Conservation (phyloP, 1,139 yeast genomes). For the Blastobotrys persicus region DNA sequence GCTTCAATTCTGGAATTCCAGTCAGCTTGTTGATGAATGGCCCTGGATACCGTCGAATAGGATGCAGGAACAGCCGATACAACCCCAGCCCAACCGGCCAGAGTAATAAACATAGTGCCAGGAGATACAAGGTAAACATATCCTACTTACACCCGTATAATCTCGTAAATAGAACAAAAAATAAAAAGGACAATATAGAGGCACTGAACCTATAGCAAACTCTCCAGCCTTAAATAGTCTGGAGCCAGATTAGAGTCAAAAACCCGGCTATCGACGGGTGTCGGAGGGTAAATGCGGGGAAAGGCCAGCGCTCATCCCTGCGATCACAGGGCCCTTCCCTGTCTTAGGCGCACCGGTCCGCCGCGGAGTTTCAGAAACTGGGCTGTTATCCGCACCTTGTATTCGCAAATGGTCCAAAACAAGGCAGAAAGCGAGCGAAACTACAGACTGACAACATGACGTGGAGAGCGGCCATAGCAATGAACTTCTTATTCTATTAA, state of each 20-base stretch:
- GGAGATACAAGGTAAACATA: conserved; percentile 1
- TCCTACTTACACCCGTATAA: too few species aligned
- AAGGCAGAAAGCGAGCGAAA: too few species aligned
- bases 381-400: not conserved
- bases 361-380: not conserved
- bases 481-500: too few species aligned
- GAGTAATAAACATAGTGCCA: not conserved
- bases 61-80: conserved; percentile 19
- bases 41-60: conserved; percentile 21
- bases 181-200: too few species aligned
- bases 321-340: too few species aligned
- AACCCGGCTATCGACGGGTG: not conserved
- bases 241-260: too few species aligned
- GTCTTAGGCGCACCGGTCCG: not conserved
- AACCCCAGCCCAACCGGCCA: conserved; percentile 7
- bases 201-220: too few species aligned
- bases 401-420: not conserved
- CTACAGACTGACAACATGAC: too few species aligned
- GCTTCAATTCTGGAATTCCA: conserved; percentile 19
- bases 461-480: too few species aligned
- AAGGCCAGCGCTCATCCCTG: too few species aligned
- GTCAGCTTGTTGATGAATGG: conserved; percentile 20
- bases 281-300: not conserved
- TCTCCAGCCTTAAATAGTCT: too few species aligned
- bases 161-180: too few species aligned